Evolutionary conservation across 2,329 filamentous ascomycete species (phyloP), one percentile per base, ranked within the genome.

Genomic region (Clonostachys chloroleuca): DNA sequence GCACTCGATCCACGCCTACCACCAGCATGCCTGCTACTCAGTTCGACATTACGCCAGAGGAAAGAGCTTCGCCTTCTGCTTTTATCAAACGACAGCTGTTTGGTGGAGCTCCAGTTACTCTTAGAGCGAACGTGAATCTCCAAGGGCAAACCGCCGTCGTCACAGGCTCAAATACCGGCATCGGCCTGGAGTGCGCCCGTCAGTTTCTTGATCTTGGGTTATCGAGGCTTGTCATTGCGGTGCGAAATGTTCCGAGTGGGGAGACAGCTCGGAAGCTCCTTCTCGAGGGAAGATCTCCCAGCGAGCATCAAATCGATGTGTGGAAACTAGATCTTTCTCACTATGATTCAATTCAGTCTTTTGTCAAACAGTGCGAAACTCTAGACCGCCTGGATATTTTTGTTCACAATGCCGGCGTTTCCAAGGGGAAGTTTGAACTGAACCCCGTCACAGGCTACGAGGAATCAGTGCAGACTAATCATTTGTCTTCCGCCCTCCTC

Each of bases 281-380:
- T 5, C 60, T 59, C 5, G 18, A 40, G 6, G 46, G 45, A 1
- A 39, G 17, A 12, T n/a, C 36, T 18, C 14, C 7, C 12, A 8
- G 14, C 6, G 14, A n/a, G 17, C 36, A n/a, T n/a, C 14, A 8
- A 14, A 39, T 39, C 36, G 36, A 39, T 18, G 69, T 76, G n/a
- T 76, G 70, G 67, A n/a, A 53, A 13, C 50, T 77, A 5, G 71
- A 77, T 49, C 66, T 74, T 62, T 43, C 47, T 9, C 68, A 61
- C 3, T 75, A 75, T 47, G 57, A 62, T 1, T 74, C 71, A 0
- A 58, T 75, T 36, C 54, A 56, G n/a, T 55, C 52, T 2, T 75
- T 77, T 51, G 63, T 56, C 3, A 47, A 48, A 1, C 60, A 61
- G 12, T 59, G 61, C 18, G 52, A 64, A 10, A 59, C 42, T 2